Conservation (phyloP, 75 land plant genomes). For the Pinus tabuliformis region DNA sequence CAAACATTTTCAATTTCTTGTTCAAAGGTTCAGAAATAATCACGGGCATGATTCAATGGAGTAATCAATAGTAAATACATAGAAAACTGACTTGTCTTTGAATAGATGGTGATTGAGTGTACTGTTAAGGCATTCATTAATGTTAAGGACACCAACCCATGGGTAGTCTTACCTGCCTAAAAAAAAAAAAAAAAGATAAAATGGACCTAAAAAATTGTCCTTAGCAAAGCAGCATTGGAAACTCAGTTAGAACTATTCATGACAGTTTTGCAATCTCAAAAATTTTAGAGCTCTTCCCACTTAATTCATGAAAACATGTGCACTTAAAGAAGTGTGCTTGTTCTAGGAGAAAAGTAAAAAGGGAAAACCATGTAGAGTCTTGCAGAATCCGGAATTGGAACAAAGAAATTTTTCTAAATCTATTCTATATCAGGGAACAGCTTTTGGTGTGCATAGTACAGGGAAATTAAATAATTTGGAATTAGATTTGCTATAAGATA, state of each 20-base stretch:
- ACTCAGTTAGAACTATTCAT: neutral
- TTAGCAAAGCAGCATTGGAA: neutral
- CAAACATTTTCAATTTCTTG: neutral
- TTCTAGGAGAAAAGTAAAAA: neutral
- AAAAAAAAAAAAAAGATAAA: no score
- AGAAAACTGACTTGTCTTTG: no score
- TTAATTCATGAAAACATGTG: slow-evolving; percentile 3
- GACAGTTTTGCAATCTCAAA: neutral
- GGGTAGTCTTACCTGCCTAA: no score
- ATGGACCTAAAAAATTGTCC: neutral
- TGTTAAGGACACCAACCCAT: no score
- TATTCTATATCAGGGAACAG: neutral
- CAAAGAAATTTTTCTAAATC: neutral
- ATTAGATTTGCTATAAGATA: neutral
- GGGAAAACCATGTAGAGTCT: neutral
- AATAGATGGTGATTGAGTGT: no score
- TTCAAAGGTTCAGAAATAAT: no score
- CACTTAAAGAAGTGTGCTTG: neutral
- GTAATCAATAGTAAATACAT: neutral
- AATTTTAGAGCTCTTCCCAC: neutral
- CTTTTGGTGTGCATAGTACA: neutral
- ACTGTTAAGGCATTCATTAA: no score
- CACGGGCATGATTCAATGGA: neutral
- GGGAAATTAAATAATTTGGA: neutral
- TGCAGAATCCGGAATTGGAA: neutral